Percentiles rank a stretch among this genome's conserved stretches.
Evolutionary conservation across 2,329 filamentous ascomycete species (phyloP).

Genomic region (Fusarium guadeloupense): DNA sequence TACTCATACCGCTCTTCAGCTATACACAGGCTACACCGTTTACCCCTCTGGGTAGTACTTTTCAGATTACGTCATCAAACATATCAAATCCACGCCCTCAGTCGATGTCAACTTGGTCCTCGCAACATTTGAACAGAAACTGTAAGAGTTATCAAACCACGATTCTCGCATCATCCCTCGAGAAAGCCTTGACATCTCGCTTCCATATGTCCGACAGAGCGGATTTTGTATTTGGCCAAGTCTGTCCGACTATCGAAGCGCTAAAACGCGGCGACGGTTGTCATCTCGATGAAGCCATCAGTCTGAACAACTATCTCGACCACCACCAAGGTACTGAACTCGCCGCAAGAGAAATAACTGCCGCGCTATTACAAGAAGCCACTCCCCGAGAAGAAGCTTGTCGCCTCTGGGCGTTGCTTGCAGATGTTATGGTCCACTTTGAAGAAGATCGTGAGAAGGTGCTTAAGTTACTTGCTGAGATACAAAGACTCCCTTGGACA

Average conservation of each 20-base stretch:
- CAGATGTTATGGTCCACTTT: neutral
- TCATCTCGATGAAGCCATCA: constrained; percentile 7
- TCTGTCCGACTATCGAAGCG: neutral
- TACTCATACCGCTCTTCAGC: too few species aligned
- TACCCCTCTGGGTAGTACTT: too few species aligned
- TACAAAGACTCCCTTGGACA: neutral
- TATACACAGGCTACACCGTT: too few species aligned
- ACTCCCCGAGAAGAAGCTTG: neutral
- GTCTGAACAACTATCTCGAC: constrained; percentile 10
- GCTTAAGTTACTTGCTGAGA: neutral
- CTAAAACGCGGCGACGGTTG: neutral
- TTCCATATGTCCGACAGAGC: neutral
- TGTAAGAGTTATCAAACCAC: too few species aligned
- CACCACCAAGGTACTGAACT: neutral
- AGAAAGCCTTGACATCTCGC: neutral
- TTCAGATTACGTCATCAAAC: neutral
- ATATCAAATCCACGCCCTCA: too few species aligned
- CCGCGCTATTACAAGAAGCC: neutral
- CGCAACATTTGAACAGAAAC: too few species aligned
- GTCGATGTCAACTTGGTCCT: too few species aligned
- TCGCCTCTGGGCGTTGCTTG: neutral
- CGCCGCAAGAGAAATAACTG: constrained; percentile 1
- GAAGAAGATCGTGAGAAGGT: constrained; percentile 4
- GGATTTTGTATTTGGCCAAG: neutral
- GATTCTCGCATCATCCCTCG: too few species aligned